Conservation (phyloP, 768 basidiomycete genomes). For the Fomitopsis serialis region DNA sequence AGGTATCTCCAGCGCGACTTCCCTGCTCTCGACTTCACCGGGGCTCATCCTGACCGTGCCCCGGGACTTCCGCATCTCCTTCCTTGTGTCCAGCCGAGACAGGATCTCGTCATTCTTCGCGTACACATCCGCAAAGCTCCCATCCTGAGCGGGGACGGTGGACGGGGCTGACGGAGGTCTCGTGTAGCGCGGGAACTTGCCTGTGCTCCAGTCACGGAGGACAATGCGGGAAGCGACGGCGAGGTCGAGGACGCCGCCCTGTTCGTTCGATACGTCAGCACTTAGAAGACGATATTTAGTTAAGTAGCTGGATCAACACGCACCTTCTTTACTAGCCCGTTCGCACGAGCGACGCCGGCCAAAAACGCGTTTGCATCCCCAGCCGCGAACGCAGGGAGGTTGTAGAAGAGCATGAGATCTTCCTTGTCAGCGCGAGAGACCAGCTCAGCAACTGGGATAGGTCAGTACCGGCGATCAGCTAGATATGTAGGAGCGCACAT, state of each 20-base stretch:
- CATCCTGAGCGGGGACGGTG: constrained; percentile 6
- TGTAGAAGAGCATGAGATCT: constrained; percentile 89
- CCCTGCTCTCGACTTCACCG: constrained; percentile 35
- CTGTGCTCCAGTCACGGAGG: constrained; percentile 79
- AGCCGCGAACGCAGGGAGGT: constrained; percentile 68
- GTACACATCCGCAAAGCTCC: constrained; percentile 29
- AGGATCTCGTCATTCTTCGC: constrained; percentile 48
- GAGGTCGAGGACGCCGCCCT: constrained; percentile 73
- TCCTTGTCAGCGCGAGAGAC: constrained; percentile 63
- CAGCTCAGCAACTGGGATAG: constrained; percentile 51
- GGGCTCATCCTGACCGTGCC: constrained; percentile 45
- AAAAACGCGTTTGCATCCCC: constrained; percentile 73
- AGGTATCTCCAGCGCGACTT: constrained; percentile 32
- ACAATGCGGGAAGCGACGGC: constrained; percentile 72
- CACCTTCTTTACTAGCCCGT: constrained; percentile 76
- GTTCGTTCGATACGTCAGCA: too few species aligned
- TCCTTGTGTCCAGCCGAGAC: constrained; percentile 42
- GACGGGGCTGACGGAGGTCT: constrained; percentile 34
- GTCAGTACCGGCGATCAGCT: neutral
- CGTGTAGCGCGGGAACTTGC: constrained; percentile 71
- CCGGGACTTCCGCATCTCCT: constrained; percentile 56
- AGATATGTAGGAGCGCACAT: constrained; percentile 22
- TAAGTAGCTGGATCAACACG: constrained; percentile 12
- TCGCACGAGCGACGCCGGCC: constrained; percentile 66
- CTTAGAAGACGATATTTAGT: too few species aligned